Percentiles rank a stretch among this genome's conserved stretches.
phyloP scores from a whole-genome alignment of 1,284 basidiomycete genomes.

The Athelia sp. region DNA sequence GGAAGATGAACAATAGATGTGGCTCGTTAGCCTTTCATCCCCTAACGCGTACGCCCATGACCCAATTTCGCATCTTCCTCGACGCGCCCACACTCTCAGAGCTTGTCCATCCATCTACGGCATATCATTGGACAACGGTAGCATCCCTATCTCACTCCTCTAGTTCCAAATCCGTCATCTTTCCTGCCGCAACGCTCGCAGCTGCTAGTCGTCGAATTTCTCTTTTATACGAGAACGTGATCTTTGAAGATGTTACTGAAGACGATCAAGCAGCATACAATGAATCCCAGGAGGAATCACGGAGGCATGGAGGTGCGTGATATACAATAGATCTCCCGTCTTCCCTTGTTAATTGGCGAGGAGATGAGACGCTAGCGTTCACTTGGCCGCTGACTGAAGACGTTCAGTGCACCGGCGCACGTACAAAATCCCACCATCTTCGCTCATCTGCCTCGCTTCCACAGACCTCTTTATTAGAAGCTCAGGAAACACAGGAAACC shows the following conservation, averaged over 20 bases:
- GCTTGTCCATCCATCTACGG: no score
- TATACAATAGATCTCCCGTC: conserved; percentile 6
- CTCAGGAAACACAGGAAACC: conserved; percentile 43
- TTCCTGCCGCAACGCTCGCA: conserved; percentile 50
- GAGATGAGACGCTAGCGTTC: conserved; percentile 43
- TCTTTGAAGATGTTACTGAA: conserved; percentile 44
- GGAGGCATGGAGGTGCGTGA: background rate
- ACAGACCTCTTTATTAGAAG: conserved; percentile 20
- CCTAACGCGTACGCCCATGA: no score
- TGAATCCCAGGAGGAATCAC: no score
- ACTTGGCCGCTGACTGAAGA: conserved; percentile 49
- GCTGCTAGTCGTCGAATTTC: conserved; percentile 61
- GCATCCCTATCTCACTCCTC: background rate
- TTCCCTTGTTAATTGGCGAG: no score
- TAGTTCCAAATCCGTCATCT: conserved; percentile 39
- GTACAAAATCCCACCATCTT: no score
- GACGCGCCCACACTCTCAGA: no score
- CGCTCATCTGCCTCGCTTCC: conserved; percentile 24
- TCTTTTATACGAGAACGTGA: conserved; percentile 57
- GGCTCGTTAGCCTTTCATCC: no score
- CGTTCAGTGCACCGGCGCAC: conserved; percentile 6
- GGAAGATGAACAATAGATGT: no score
- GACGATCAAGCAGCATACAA: conserved; percentile 20
- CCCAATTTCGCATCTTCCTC: conserved; percentile 38
- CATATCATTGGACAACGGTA: no score